Base-by-base conservation (phyloP, 208 protist species). In the Trypanosoma platydactyli region DNA sequence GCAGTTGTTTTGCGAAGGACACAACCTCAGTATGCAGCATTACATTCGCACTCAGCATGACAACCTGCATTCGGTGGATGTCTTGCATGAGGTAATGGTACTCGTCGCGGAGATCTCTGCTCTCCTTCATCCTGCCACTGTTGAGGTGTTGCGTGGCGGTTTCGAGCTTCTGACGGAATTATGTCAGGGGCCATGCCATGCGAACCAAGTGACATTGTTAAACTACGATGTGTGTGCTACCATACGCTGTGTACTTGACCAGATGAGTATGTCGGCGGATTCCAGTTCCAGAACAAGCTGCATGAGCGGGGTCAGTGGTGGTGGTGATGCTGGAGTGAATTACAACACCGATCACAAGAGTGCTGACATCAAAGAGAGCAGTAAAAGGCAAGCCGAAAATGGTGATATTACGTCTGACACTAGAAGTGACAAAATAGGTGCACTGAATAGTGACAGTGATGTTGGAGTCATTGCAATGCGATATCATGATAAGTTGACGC, bases 1-100 rank as follows among this genome's bases (percentile, higher is more conserved):
- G 29, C 94, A 98, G 80, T 81, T 98, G 35, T 88, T 97, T 63
- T 97, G 91, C 73, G 94, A 98, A 70, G 94, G 92, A 27, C 92
- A 98, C 76, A 87, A 94, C 53, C 18, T 68, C 5, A 71, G 78
- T 9, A 71, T 98, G 74, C 91, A 97, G 76, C 89, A 95, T 68
- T 98, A 94, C 71, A 76, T 97, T 20, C 88, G 88, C n/a, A 51
- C 61, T 18, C 94, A 97, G 77, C 68, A 74, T 60, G 78, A 91
- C 73, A 92, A 90, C 64, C 42, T 84, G 33, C 87, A 86, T 70
- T 92, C 80, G 67, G 83, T 84, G 3, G 96, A 97, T 74, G 79
- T 97, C 33, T 58, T 97, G 25, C 64, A 91, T 41, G 92, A 95
- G 46, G 52, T 89, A 42, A 79, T 87, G 68, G n/a, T 76, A 16